A percentile compares a stretch with the other conserved stretches of the same genome.
phyloP scores from a whole-genome alignment of 2,329 filamentous ascomycete genomes.

The Xylogone sp. region DNA sequence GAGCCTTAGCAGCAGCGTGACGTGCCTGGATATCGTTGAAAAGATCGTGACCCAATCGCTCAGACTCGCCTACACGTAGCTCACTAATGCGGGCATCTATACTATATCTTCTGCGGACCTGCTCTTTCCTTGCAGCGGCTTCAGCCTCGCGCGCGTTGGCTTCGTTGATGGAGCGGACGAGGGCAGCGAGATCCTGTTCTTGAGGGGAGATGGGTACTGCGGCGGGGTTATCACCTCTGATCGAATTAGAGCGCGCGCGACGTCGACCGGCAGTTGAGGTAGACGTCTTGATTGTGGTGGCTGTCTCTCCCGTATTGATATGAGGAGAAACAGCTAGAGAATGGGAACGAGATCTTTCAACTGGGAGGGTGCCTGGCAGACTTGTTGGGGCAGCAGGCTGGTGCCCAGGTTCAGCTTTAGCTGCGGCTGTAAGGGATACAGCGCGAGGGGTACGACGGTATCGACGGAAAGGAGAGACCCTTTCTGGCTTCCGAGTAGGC shows the following conservation, averaged over 20 bases:
- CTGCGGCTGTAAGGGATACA: neutral
- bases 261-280: neutral
- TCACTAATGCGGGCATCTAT: neutral
- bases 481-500: neutral
- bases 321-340: neutral
- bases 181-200: neutral
- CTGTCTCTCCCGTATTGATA: neutral
- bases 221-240: neutral
- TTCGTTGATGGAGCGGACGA: neutral
- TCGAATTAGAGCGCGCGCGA: neutral
- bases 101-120: neutral
- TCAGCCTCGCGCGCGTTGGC: neutral
- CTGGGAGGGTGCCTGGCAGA: neutral
- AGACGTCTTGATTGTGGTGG: neutral
- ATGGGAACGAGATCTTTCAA: neutral
- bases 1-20: neutral
- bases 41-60: neutral
- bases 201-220: neutral
- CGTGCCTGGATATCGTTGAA: neutral
- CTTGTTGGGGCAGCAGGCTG: neutral
- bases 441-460: neutral
- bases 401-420: neutral
- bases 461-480: neutral
- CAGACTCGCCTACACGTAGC: neutral
- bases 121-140: neutral